These are phyloP conservation scores for Aspergillus avenaceus DNA, from an alignment of 495 filamentous ascomycete genomes.

Conservation along the genomic window DNA sequence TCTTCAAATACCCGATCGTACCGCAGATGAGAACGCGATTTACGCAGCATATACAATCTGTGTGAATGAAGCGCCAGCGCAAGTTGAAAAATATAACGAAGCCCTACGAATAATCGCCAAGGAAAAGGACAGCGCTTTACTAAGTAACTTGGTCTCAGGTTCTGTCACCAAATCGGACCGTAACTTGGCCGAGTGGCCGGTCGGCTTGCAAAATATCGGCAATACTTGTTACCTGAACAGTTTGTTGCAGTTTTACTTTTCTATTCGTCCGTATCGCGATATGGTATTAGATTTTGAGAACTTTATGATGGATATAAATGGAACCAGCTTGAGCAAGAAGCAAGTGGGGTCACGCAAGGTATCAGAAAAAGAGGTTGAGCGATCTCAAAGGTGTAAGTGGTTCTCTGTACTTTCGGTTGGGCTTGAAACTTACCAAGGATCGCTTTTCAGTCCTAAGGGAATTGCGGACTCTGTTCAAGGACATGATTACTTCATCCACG, in stretches of 20 bases:
- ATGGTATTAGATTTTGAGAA: constrained; percentile 71
- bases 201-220: constrained; percentile 86
- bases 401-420: background rate
- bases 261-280: constrained; percentile 75
- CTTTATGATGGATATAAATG: constrained; percentile 59
- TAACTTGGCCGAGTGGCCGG: constrained; percentile 55
- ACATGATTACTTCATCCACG: constrained; percentile 57
- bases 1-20: constrained; percentile 52
- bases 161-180: constrained; percentile 28
- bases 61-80: constrained; percentile 44
- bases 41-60: constrained; percentile 48
- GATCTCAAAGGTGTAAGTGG: constrained; percentile 67
- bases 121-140: constrained; percentile 38
- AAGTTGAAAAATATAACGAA: constrained; percentile 43
- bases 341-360: constrained; percentile 62
- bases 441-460: constrained; percentile 62
- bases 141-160: constrained; percentile 35
- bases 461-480: constrained; percentile 66
- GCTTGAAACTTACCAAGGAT: constrained; percentile 1
- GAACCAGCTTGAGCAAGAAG: constrained; percentile 55
- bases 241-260: constrained; percentile 91
- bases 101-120: constrained; percentile 50
- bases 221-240: constrained; percentile 99
- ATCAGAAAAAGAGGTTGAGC: constrained; percentile 56
- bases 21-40: constrained; percentile 47